phyloP scores from a whole-genome alignment of 225 moss, liverwort and hornwort species.

The Marchantia paleacea region DNA sequence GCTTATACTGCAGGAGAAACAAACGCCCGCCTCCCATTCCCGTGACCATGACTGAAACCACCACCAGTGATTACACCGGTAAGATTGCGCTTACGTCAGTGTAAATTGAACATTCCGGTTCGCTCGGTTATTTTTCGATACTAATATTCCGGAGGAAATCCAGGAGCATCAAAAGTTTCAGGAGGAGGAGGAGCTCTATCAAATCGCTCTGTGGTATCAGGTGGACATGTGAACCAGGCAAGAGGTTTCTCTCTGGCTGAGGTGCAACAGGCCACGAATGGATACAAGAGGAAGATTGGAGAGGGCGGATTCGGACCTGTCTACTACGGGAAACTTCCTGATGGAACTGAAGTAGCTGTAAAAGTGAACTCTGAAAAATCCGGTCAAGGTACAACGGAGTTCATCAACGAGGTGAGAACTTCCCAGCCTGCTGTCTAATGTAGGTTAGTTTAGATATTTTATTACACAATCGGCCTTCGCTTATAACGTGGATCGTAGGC shows the following conservation, averaged over 20 bases:
- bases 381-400: constrained; percentile 30
- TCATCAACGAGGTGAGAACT: constrained; percentile 28
- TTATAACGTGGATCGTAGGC: not conserved
- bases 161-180: not conserved
- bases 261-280: constrained; percentile 33
- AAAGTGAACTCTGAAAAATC: constrained; percentile 28
- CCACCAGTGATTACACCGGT: not conserved
- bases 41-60: not conserved
- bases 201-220: not conserved
- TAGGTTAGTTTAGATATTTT: not conserved
- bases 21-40: not conserved
- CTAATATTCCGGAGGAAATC: not conserved
- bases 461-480: constrained; percentile 27
- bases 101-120: too few relatives aligned
- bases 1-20: not conserved
- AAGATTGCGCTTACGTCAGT: not conserved
- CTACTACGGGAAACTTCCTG: constrained; percentile 27
- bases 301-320: constrained; percentile 42
- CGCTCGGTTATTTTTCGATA: too few relatives aligned
- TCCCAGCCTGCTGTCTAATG: not conserved
- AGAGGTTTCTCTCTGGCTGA: constrained; percentile 32
- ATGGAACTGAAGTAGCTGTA: constrained; percentile 37
- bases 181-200: not conserved
- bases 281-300: constrained; percentile 41
- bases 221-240: not conserved